Evolutionary conservation across 75 land plant species (phyloP).

Genomic region (Azolla pinnata): DNA sequence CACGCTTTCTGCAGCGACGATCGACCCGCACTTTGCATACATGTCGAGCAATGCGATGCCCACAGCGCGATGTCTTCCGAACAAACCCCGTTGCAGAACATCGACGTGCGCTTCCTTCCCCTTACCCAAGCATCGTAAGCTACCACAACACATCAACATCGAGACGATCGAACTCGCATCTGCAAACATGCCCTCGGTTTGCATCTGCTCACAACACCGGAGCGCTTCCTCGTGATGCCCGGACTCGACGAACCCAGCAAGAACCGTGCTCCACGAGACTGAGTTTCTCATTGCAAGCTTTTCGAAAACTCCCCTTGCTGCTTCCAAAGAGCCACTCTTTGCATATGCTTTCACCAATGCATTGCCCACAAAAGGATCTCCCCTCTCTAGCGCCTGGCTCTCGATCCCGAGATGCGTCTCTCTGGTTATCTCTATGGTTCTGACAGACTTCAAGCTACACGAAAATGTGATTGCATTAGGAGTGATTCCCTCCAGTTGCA

Average conservation of each 20-base stretch:
- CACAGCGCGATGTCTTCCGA: not conserved
- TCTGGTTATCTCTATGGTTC: no score
- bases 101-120: not conserved
- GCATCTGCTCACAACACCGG: not conserved
- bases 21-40: not conserved
- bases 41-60: not conserved
- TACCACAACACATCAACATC: not conserved
- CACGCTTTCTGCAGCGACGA: not conserved
- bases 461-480: no score
- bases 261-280: not conserved
- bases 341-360: not conserved
- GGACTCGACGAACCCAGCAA: not conserved
- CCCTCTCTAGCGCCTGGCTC: no score
- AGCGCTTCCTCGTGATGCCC: not conserved
- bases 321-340: not conserved
- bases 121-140: not conserved
- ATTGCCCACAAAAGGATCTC: not conserved
- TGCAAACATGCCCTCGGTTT: not conserved
- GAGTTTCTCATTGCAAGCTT: not conserved
- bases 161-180: not conserved
- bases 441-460: no score
- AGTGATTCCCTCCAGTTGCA: slow-evolving; percentile 25
- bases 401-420: no score
- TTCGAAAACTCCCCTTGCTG: not conserved
- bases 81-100: not conserved